Percentiles rank a stretch among this genome's conserved stretches.
phyloP scores from a whole-genome alignment of 352 stramenopile genomes.

The Pythium chondricola region DNA sequence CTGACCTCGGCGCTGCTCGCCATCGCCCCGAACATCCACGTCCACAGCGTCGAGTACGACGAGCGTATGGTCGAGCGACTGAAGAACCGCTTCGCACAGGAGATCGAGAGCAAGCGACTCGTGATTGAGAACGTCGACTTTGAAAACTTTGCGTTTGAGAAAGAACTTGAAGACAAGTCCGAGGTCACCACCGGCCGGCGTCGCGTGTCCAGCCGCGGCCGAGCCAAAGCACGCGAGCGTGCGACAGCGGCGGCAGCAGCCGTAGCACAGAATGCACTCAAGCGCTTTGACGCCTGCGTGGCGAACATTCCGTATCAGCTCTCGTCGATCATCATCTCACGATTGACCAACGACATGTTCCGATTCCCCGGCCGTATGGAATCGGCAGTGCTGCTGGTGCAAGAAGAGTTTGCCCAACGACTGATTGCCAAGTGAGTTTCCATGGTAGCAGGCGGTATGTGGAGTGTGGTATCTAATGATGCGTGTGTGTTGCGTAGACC shows the following conservation, averaged over 20 bases:
- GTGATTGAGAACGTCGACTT: conserved; percentile 36
- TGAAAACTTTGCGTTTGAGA: conserved; percentile 37
- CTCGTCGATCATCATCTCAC: conserved; percentile 73
- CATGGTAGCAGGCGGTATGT: background rate
- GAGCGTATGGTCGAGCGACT: conserved; percentile 67
- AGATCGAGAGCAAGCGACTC: conserved; percentile 17
- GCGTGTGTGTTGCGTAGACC: conserved; percentile 26
- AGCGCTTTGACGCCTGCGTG: conserved; percentile 61
- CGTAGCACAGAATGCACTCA: conserved; percentile 5
- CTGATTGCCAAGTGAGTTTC: conserved; percentile 55
- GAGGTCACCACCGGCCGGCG: background rate
- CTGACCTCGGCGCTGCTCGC: conserved; percentile 73
- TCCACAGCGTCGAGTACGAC: conserved; percentile 76
- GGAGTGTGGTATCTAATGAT: background rate
- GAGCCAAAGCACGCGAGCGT: conserved; percentile 9
- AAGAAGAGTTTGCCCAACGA: conserved; percentile 79
- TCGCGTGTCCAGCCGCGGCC: conserved; percentile 3
- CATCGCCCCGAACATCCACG: conserved; percentile 32
- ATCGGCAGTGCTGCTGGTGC: conserved; percentile 71
- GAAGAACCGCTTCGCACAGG: conserved; percentile 41
- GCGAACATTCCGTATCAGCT: conserved; percentile 88
- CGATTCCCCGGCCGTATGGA: conserved; percentile 42
- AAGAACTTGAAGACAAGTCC: background rate
- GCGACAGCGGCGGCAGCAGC: conserved; percentile 5
- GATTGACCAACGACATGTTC: conserved; percentile 70